Base-by-base conservation (phyloP, 352 stramenopile species). In the Pythium myriotylum region DNA sequence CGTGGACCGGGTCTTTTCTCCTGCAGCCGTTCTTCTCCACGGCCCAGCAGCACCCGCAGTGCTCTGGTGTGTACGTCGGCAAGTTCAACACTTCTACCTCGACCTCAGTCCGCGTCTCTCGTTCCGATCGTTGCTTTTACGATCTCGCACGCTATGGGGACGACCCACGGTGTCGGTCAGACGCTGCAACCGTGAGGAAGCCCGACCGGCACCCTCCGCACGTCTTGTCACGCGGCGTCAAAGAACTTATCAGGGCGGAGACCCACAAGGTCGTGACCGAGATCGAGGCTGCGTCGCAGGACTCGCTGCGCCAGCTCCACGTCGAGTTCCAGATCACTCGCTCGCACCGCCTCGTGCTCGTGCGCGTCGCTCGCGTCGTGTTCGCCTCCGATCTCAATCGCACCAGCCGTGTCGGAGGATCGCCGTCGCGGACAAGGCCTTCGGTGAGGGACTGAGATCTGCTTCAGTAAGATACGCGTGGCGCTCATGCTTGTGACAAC, bases 311-410 rank as follows among this genome's bases (percentile, higher is more conserved):
- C 16, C 62, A 86, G 22, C 62, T 90, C 20, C 74, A 70, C 7
- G 68, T 68, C 22, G 78, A 90, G 45, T 90, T 86, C 46, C 78
- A 82, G 35, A 70, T 88, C 64, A 86, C 78, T 16, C 70, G 68
- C 32, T 72, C 66, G 27, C 77, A 86, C 14, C 70, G 81, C 3
- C 69, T 90, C 14, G 62, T 87, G 19, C 69, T 90, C 33, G 51
- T 88, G 39, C 76, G 81, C 37, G 60, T 88, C 29, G 85, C 76
- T 24, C 62, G 68, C 29, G 27, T 90, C 46, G 76, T 90, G 12
- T 86, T 81, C 40, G 73, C 76, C 50, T 88, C 78, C 1, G 81
- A 90, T 40, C 46, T 87, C 19, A 62, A 65, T 40, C 49, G 35
- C 23, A 17, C 5, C 20, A n/a, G 35, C 14, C 35, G 23, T 22